Conservation (phyloP, 2,329 filamentous ascomycete genomes). For the Ophiostoma novo-ulmi region DNA sequence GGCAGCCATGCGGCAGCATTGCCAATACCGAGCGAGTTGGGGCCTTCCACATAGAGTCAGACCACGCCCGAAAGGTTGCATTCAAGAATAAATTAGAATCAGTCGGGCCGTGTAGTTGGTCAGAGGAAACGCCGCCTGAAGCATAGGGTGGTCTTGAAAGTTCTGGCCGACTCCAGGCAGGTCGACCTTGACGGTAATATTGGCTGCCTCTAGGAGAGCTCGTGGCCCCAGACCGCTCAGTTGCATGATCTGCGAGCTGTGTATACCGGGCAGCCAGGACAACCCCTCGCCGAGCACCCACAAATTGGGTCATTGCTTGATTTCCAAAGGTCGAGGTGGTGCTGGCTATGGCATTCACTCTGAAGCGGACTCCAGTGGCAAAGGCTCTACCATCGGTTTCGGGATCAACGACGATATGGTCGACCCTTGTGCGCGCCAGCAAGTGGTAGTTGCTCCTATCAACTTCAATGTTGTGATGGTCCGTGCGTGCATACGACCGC, state of each 20-base stretch:
- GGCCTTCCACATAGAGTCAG: background rate
- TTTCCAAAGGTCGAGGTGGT: background rate
- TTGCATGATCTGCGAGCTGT: constrained; percentile 49
- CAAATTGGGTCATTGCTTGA: background rate
- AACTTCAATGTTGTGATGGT: background rate
- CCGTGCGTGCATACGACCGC: background rate
- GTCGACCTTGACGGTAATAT: constrained; percentile 43
- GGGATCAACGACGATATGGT: background rate
- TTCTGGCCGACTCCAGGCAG: constrained; percentile 49
- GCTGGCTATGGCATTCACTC: background rate
- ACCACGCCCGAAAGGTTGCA: background rate
- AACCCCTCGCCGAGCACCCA: constrained; percentile 37
- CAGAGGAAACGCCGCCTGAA: background rate
- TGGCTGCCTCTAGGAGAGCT: constrained; percentile 38
- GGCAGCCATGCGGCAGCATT: background rate
- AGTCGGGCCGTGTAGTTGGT: background rate
- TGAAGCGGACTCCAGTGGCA: background rate
- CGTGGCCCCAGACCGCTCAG: constrained; percentile 31
- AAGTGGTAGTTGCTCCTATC: background rate
- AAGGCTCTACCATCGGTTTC: background rate
- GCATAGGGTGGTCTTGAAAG: constrained; percentile 39
- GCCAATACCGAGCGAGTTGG: background rate
- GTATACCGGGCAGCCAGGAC: constrained; percentile 47
- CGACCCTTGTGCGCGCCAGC: background rate
- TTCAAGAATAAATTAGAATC: background rate